Base-by-base conservation (phyloP, 2,329 filamentous ascomycete species). In the Stemphylium beticola region DNA sequence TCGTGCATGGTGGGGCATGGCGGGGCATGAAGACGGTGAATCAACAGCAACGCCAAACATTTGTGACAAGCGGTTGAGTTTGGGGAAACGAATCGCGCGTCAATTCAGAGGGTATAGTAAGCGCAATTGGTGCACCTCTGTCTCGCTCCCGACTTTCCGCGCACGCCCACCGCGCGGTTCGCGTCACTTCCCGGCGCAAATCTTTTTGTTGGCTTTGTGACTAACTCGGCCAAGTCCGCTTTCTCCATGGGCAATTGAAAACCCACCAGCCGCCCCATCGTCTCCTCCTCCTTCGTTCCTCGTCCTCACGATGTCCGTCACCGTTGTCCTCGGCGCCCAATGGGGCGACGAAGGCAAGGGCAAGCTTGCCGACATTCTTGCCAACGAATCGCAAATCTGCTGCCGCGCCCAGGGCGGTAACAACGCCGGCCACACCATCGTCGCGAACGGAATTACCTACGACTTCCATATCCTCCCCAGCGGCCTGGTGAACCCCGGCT, bases 401-500 rank as follows among this genome's bases (percentile, higher is more conserved):
- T 84, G 83, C 65, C 79, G 83, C 62, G 82, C 83, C 49, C 81
- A 83, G 62, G 84, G 84, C 50, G 85, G 85, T 46, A 85, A 87
- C 74, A 87, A 87, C 74, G 85, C 84, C 42, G 75, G 75, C 49
- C 74, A 77, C 60, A 77, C 74, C 49, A 77, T 76, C 49, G 73
- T 77, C 64, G 72, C 78, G 64, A 74, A 78, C 57, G 77, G 78
- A 47, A 64, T 79, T 63, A 83, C 81, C 20, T 76, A 76, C 65
- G 73, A 76, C 51, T 75, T 74, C 62, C 74, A 76, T 57, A 76
- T 77, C 62, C 69, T 76, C 22, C 72, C 74, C 20, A 89, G 85
- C 51, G 90, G 90, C 55, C 82, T 93, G 57, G 81, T 93, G 62
- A 90, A 89, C 71, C 87, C 88, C 6, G 78, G 79, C 38, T 90